Evolutionary conservation across 2,329 filamentous ascomycete species (phyloP).

Genomic region (Chaetomium globosum): DNA sequence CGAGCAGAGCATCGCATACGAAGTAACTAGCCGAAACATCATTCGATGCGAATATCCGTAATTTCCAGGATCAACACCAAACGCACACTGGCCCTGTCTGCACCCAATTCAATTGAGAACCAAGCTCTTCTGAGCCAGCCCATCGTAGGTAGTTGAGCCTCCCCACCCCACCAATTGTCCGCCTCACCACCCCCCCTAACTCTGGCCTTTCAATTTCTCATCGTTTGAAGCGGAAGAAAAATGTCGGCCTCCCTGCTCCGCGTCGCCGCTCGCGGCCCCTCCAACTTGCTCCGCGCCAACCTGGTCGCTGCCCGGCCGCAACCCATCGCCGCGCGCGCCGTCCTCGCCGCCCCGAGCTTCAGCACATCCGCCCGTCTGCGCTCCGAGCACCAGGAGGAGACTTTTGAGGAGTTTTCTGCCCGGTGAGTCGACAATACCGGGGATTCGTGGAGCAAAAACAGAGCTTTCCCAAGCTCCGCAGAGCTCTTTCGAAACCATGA

Average conservation of each 20-base stretch:
- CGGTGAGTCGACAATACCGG: constrained; percentile 65
- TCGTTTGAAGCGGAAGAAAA: constrained; percentile 28
- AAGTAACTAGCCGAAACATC: constrained; percentile 41
- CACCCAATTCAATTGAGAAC: constrained; percentile 31
- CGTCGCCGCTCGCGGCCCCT: constrained; percentile 68
- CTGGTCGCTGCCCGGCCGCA: constrained; percentile 58
- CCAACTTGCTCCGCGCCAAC: constrained; percentile 66
- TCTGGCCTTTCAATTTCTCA: constrained; percentile 20
- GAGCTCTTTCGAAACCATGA: constrained; percentile 24
- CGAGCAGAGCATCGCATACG: constrained; percentile 30
- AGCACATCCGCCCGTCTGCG: constrained; percentile 63
- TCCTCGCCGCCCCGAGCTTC: constrained; percentile 59
- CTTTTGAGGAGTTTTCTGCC: constrained; percentile 97
- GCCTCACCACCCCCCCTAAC: constrained; percentile 26
- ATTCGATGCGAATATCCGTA: constrained; percentile 41
- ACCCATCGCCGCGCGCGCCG: constrained; percentile 59
- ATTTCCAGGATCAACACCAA: constrained; percentile 31
- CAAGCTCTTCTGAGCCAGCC: constrained; percentile 32
- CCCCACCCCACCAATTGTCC: constrained; percentile 31
- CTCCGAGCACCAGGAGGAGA: constrained; percentile 83
- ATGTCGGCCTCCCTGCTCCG: constrained; percentile 68
- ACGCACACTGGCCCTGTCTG: constrained; percentile 31
- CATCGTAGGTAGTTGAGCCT: constrained; percentile 33
- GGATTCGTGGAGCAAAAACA: constrained; percentile 12
- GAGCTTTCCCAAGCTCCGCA: constrained; percentile 29